phyloP scores from a whole-genome alignment of 495 filamentous ascomycete species.

The Hamigera avellanea region DNA sequence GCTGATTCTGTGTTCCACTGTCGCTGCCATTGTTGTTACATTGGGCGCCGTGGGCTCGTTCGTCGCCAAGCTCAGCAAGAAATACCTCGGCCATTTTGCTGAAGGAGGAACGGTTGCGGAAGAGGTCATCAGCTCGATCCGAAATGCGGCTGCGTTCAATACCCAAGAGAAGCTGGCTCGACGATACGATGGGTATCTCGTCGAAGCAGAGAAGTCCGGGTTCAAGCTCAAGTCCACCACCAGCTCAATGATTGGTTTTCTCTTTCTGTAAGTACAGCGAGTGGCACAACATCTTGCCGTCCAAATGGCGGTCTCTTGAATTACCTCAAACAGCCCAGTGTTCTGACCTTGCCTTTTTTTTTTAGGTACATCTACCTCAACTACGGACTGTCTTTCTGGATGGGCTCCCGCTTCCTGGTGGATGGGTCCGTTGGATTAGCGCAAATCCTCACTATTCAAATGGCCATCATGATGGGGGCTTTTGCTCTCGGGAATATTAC shows the following conservation, averaged over 20 bases:
- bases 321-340: conserved; percentile 1
- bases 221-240: too few relatives aligned
- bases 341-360: conserved; percentile 1
- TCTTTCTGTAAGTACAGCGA: too few relatives aligned
- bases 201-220: too few relatives aligned
- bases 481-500: conserved; percentile 10
- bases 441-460: conserved; percentile 1
- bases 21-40: conserved; percentile 15
- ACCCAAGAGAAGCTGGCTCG: too few relatives aligned
- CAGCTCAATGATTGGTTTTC: too few relatives aligned
- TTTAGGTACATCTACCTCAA: conserved; percentile 4
- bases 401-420: conserved; percentile 5
- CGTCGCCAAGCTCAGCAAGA: not conserved
- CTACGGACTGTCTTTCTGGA: conserved; percentile 10
- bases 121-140: too few relatives aligned
- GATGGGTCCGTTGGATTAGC: conserved; percentile 4
- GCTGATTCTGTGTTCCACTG: conserved; percentile 17
- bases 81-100: not conserved
- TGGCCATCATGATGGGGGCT: conserved; percentile 6
- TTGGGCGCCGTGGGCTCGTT: conserved; percentile 6
- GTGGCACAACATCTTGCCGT: not conserved
- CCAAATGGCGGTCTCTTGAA: conserved; percentile 1
- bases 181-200: too few relatives aligned
- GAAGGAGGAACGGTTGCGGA: conserved; percentile 5
- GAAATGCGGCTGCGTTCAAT: too few relatives aligned